These are phyloP conservation scores for Candida tropicalis DNA, from an alignment of 1,139 yeast genomes.

Conservation along the genomic window DNA sequence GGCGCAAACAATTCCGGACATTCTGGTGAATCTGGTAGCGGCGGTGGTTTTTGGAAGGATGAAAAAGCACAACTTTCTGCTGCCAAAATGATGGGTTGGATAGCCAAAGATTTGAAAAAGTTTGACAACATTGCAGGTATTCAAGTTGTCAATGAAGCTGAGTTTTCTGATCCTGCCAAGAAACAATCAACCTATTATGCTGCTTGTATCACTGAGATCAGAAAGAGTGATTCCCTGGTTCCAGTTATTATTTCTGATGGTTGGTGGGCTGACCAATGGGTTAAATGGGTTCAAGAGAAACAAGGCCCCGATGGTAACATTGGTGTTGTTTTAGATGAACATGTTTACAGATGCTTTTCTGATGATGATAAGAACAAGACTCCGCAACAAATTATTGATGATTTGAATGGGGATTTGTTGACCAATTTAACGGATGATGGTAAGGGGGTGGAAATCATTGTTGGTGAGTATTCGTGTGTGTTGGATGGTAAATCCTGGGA, in stretches of 20 bases:
- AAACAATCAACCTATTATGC: conserved; percentile 64
- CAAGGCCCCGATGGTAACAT: conserved; percentile 41
- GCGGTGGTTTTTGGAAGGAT: conserved; percentile 68
- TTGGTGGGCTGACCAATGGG: conserved; percentile 89
- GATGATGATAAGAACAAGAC: conserved; percentile 68
- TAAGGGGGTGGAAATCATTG: conserved; percentile 65
- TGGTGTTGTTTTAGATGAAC: conserved; percentile 81
- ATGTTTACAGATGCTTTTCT: conserved; percentile 83
- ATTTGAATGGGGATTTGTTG: conserved; percentile 55
- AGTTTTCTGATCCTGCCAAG: conserved; percentile 52
- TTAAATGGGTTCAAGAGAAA: conserved; percentile 57
- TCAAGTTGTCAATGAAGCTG: conserved; percentile 86
- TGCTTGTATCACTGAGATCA: conserved; percentile 65
- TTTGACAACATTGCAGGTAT: conserved; percentile 77
- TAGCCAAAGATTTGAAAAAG: conserved; percentile 59
- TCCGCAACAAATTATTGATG: conserved; percentile 64
- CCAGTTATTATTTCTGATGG: conserved; percentile 90
- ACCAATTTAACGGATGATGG: conserved; percentile 51
- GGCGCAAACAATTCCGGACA: conserved; percentile 89
- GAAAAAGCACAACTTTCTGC: conserved; percentile 48
- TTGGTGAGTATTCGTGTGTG: conserved; percentile 93
- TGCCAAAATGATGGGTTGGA: conserved; percentile 54
- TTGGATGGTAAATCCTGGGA: conserved; percentile 77
- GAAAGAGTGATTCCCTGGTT: conserved; percentile 54
- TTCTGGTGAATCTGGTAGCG: conserved; percentile 65